Conservation (phyloP, 306 rosid species). For the Cercis canadensis region DNA sequence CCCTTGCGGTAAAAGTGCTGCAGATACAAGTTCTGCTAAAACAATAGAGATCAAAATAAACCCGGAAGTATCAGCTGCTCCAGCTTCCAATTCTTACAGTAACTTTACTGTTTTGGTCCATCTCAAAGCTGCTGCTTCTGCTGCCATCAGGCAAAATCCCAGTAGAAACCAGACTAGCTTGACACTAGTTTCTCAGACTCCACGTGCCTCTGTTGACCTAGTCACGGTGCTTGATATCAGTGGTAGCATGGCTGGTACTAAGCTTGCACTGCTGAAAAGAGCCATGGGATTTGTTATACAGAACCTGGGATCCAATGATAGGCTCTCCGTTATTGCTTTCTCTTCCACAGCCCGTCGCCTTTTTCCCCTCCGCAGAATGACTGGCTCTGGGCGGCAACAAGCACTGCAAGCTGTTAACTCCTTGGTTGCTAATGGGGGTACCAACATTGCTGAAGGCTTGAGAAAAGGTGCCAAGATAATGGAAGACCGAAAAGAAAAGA, state of each 20-base stretch:
- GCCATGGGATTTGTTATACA: constrained; percentile 99
- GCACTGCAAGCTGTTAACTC: constrained; percentile 97
- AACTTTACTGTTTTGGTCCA: constrained; percentile 79
- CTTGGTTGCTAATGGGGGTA: constrained; percentile 97
- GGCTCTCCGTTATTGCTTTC: constrained; percentile 94
- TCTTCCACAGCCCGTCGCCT: constrained; percentile 98
- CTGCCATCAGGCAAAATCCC: constrained; percentile 39
- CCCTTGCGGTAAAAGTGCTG: constrained; percentile 38
- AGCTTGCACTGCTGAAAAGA: constrained; percentile 90
- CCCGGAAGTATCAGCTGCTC: constrained; percentile 80
- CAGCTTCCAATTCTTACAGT: constrained; percentile 52
- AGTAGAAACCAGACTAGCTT: constrained; percentile 54
- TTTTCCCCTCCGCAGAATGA: constrained; percentile 81
- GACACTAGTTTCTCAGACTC: constrained; percentile 62
- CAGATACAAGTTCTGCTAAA: constrained; percentile 45
- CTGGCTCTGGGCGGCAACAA: constrained; percentile 82
- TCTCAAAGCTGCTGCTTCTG: constrained; percentile 78
- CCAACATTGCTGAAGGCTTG: constrained; percentile 95
- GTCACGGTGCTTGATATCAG: constrained; percentile 96
- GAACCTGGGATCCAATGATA: constrained; percentile 85
- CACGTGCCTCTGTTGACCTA: constrained; percentile 91
- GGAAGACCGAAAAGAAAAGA: constrained; percentile 91
- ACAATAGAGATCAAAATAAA: constrained; percentile 69
- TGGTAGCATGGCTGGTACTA: constrained; percentile 99
- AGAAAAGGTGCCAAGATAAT: constrained; percentile 91